These are phyloP conservation scores for Lepidium campestre DNA, from an alignment of 441 rosid species.

Conservation along the genomic window DNA sequence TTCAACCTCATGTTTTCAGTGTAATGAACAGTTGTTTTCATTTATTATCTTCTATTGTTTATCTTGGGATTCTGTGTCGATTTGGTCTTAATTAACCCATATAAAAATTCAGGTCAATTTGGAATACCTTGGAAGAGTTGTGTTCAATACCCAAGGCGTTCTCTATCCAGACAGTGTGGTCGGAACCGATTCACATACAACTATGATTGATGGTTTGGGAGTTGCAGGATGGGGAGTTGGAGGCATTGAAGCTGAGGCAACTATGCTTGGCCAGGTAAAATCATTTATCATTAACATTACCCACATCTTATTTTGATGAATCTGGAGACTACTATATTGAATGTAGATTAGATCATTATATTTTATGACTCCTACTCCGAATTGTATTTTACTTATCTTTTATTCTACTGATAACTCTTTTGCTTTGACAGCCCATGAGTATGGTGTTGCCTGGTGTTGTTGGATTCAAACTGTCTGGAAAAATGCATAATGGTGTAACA, in stretches of 20 bases:
- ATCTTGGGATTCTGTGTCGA: neutral
- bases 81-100: slow-evolving; percentile 9
- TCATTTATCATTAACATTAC: neutral
- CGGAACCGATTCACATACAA: slow-evolving; percentile 98
- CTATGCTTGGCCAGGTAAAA: slow-evolving; percentile 98
- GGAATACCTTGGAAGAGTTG: slow-evolving; percentile 94
- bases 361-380: neutral
- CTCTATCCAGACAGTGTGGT: slow-evolving; percentile 97
- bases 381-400: neutral
- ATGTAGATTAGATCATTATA: neutral
- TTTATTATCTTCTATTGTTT: neutral
- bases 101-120: slow-evolving; percentile 75
- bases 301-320: neutral
- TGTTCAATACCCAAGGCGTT: slow-evolving; percentile 68
- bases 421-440: slow-evolving; percentile 88
- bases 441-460: slow-evolving; percentile 99
- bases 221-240: slow-evolving; percentile 99
- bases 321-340: neutral
- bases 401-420: neutral
- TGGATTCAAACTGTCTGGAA: slow-evolving; percentile 88
- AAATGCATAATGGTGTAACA: slow-evolving; percentile 76
- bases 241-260: slow-evolving; percentile 97
- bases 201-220: slow-evolving; percentile 98
- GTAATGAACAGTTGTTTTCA: neutral
- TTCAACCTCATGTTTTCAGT: neutral